Percentiles rank a stretch among this genome's conserved stretches.
Conservation (phyloP, 164 flowering plant species). For the Macadamia integrifolia region DNA sequence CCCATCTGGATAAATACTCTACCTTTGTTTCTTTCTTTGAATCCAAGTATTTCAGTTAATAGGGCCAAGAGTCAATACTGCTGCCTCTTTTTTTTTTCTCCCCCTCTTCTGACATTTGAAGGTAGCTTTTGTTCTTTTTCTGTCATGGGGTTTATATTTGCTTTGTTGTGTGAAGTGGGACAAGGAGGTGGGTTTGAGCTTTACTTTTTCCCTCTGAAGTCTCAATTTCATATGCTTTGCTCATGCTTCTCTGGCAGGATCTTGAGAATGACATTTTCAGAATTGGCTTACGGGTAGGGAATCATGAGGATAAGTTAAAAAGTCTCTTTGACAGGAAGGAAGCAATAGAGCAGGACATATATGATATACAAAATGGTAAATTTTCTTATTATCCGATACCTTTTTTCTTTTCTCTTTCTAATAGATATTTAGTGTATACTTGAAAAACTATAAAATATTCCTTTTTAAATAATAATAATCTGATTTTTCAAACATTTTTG, state of each 20-base stretch:
- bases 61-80: too few relatives aligned
- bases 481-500: neutral
- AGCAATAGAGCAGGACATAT: conserved; percentile 20
- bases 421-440: neutral
- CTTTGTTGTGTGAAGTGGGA: too few relatives aligned
- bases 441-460: too few relatives aligned
- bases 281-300: conserved; percentile 21
- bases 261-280: conserved; percentile 20
- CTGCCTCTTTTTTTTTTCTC: neutral
- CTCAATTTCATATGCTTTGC: neutral
- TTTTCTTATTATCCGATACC: neutral
- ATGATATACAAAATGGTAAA: conserved; percentile 32
- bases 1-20: too few relatives aligned
- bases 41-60: too few relatives aligned
- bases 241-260: conserved; percentile 24
- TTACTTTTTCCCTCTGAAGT: neutral
- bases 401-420: neutral
- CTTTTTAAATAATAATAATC: too few relatives aligned
- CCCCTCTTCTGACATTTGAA: too few relatives aligned
- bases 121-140: too few relatives aligned
- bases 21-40: too few relatives aligned
- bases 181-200: too few relatives aligned
- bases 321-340: conserved; percentile 16
- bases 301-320: conserved; percentile 18
- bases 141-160: too few relatives aligned